Evolutionary conservation across 352 stramenopile species (phyloP).

Genomic region (Globisporangium recalcitrans): DNA sequence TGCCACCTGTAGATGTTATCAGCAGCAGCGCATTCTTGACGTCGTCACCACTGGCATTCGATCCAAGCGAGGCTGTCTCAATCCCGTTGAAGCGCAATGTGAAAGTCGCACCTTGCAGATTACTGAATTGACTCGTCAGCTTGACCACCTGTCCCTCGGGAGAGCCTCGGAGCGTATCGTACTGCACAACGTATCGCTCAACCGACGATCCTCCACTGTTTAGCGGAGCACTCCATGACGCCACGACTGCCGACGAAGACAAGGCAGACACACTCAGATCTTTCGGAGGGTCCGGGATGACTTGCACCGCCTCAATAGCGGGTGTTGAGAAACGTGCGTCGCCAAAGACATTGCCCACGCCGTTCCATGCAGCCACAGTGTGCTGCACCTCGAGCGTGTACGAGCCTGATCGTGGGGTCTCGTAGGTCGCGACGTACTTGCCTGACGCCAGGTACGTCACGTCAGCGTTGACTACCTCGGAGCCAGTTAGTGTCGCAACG

Average conservation of each 20-base stretch:
- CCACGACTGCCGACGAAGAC: slow-evolving; percentile 29
- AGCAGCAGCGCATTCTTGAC: slow-evolving; percentile 19
- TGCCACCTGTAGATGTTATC: not conserved
- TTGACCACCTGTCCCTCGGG: slow-evolving; percentile 62
- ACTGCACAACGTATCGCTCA: slow-evolving; percentile 46
- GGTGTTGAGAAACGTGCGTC: slow-evolving; percentile 75
- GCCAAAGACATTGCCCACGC: slow-evolving; percentile 84
- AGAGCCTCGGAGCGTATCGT: slow-evolving; percentile 49
- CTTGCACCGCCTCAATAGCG: slow-evolving; percentile 41
- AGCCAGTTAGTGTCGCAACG: slow-evolving; percentile 51
- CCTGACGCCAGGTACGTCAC: slow-evolving; percentile 57
- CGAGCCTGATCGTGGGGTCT: slow-evolving; percentile 70
- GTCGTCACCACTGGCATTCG: slow-evolving; percentile 34
- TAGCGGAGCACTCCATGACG: slow-evolving; percentile 51
- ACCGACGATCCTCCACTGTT: slow-evolving; percentile 46
- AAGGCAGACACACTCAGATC: slow-evolving; percentile 42
- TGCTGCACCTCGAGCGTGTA: slow-evolving; percentile 87
- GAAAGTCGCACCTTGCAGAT: slow-evolving; percentile 33
- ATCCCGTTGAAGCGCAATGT: slow-evolving; percentile 17
- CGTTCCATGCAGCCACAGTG: slow-evolving; percentile 91
- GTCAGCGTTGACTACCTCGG: slow-evolving; percentile 49
- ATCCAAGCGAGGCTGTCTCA: slow-evolving; percentile 22
- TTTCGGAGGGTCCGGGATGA: slow-evolving; percentile 30
- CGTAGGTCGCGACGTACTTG: slow-evolving; percentile 88
- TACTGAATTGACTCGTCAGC: slow-evolving; percentile 29